phyloP scores from a whole-genome alignment of 805 yeast species.

The Nakazawaea molendinolei region DNA sequence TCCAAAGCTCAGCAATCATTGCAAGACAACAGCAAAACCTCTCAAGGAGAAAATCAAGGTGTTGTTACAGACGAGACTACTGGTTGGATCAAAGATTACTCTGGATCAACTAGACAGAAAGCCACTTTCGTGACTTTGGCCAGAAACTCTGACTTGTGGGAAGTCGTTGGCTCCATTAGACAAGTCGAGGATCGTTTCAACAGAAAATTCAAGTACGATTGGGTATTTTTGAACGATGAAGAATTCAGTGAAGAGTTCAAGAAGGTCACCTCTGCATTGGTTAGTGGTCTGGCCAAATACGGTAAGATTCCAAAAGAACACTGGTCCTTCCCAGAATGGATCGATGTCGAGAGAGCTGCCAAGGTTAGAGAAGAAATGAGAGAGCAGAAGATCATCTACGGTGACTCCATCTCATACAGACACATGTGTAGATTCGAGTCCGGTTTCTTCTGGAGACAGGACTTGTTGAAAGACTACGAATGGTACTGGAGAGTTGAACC shows the following conservation, averaged over 20 bases:
- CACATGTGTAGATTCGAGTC: slow-evolving; percentile 93
- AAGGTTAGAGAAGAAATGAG: slow-evolving; percentile 46
- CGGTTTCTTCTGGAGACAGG: slow-evolving; percentile 83
- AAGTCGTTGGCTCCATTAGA: slow-evolving; percentile 57
- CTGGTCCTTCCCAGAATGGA: slow-evolving; percentile 84
- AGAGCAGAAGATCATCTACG: slow-evolving; percentile 48
- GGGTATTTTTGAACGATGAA: slow-evolving; percentile 92
- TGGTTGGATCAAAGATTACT: slow-evolving; percentile 10
- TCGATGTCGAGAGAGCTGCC: slow-evolving; percentile 65
- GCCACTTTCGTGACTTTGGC: slow-evolving; percentile 82
- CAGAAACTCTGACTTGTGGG: slow-evolving; percentile 64
- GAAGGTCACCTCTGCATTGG: slow-evolving; percentile 54
- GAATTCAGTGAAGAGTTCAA: slow-evolving; percentile 80
- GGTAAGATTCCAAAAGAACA: slow-evolving; percentile 79
- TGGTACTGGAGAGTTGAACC: slow-evolving; percentile 97
- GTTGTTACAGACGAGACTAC: slow-evolving; percentile 8
- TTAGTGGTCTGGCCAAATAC: slow-evolving; percentile 71
- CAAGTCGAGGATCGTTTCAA: slow-evolving; percentile 89
- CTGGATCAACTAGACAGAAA: slow-evolving; percentile 32
- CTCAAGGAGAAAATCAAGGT: slow-evolving; percentile 1
- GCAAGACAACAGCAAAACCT: no score
- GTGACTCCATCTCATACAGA: slow-evolving; percentile 63
- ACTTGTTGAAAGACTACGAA: slow-evolving; percentile 65
- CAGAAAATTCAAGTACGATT: slow-evolving; percentile 73
- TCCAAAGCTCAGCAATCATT: neutral